A percentile compares a stretch with the other conserved stretches of the same genome.
phyloP scores from a whole-genome alignment of 169 alveolate species.

The Cryptosporidium sp. region DNA sequence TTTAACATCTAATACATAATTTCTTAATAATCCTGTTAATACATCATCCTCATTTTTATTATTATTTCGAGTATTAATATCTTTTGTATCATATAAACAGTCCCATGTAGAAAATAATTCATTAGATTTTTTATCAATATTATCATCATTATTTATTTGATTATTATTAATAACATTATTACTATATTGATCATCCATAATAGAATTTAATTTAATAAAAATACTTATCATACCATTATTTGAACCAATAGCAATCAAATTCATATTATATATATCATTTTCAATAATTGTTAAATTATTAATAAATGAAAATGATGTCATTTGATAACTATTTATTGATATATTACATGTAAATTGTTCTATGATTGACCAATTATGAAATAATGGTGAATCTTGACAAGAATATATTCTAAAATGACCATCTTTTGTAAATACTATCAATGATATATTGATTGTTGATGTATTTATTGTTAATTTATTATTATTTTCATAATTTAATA shows the following conservation, averaged over 20 bases:
- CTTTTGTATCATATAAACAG: conserved; percentile 9
- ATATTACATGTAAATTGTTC: conserved; percentile 55
- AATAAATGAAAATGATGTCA: conserved; percentile 28
- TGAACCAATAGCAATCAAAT: conserved; percentile 30
- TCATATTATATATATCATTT: neutral
- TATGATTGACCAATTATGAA: conserved; percentile 51
- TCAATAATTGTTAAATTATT: conserved; percentile 14
- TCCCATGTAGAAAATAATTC: neutral
- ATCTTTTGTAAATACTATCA: conserved; percentile 18
- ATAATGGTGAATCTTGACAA: conserved; percentile 64
- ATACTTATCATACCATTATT: conserved; percentile 22
- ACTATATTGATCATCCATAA: neutral
- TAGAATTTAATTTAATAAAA: neutral
- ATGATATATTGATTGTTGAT: conserved; percentile 17
- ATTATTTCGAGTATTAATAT: conserved; percentile 2
- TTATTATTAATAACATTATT: neutral
- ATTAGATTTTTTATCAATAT: neutral
- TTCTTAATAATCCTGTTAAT: neutral
- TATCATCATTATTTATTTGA: neutral
- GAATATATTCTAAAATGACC: conserved; percentile 50
- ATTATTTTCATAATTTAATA: conserved; percentile 26
- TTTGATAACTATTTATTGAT: neutral
- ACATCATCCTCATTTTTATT: neutral
- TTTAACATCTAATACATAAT: conserved; percentile 24
- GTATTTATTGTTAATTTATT: conserved; percentile 26